phyloP scores from a whole-genome alignment of 176 grass and related monocot genomes.

The Musa acuminata region DNA sequence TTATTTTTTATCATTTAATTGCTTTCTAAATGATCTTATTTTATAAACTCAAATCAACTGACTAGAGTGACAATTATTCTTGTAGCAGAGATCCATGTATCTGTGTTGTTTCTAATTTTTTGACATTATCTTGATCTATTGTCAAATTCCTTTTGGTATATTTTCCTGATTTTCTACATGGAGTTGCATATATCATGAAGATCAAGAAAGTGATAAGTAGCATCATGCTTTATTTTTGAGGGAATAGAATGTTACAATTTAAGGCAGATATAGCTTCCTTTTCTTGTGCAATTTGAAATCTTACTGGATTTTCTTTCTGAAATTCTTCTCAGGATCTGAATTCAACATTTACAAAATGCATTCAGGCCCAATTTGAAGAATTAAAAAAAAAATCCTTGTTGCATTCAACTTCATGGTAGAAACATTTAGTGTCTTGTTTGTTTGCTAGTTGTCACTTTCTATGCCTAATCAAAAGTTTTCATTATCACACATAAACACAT shows the following conservation, averaged over 20 bases:
- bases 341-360: too few relatives aligned
- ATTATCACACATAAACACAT: background rate
- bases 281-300: too few relatives aligned
- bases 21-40: background rate
- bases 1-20: background rate
- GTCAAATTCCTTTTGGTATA: background rate
- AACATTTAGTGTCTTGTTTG: background rate
- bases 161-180: background rate
- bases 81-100: background rate
- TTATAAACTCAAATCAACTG: background rate
- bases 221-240: too few relatives aligned
- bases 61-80: background rate
- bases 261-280: too few relatives aligned
- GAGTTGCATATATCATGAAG: background rate
- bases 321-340: too few relatives aligned
- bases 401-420: too few relatives aligned
- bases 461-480: background rate
- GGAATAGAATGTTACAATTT: too few relatives aligned
- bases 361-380: too few relatives aligned
- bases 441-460: background rate
- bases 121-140: background rate
- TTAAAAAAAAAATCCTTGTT: too few relatives aligned
- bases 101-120: background rate
- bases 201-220: too few relatives aligned
- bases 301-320: too few relatives aligned